Base-by-base conservation (phyloP, 306 rosid species). In the Begonia loranthoides region DNA sequence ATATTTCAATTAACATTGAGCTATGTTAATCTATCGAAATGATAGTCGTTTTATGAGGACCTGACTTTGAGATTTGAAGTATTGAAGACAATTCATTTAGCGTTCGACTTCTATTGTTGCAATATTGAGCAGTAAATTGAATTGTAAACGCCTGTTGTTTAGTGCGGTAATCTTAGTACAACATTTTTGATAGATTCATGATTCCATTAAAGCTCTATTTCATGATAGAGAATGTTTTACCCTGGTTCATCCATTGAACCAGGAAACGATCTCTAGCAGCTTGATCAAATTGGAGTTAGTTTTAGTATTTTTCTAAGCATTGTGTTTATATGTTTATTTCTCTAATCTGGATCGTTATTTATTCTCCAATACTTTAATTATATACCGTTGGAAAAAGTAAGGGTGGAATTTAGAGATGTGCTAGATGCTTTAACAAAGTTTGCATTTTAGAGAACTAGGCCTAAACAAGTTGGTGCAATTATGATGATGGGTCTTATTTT, bases 381-480 rank as follows among this genome's bases (percentile, higher is more conserved):
- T 39, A 10, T 10, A 39, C 82, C 85, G 99, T 45, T 74, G 70
- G 72, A 62, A 51, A 80, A 69, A 70, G 70, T 90, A 60, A 78
- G 99, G 70, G 92, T 94, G 56, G 99, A 86, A 62, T 90, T 90
- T 56, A 75, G 77, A 59, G 12, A 73, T 22, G 99, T 92, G 21
- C 74, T 90, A 40, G 88, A 90, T 69, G 92, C 87, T 28, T 66
- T 90, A 57, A 78, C 84, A 14, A 86, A 62, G 70, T 90, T 90
- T 57, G 92, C 86, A 51, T 90, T 86, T 52, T 87, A 90, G 71
- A 83, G 90, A 73, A 76, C 99, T 55, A 83, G 94, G 65, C 94
- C 99, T 54, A 90, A 90, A 63, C 95, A 90, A 76, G 79, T 90
- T 51, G 99, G 99, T 50, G 94, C 94, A 58, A 90, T 92, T 54